Base-by-base conservation (phyloP, 2,329 filamentous ascomycete genomes). In the Clonostachys rosea region DNA sequence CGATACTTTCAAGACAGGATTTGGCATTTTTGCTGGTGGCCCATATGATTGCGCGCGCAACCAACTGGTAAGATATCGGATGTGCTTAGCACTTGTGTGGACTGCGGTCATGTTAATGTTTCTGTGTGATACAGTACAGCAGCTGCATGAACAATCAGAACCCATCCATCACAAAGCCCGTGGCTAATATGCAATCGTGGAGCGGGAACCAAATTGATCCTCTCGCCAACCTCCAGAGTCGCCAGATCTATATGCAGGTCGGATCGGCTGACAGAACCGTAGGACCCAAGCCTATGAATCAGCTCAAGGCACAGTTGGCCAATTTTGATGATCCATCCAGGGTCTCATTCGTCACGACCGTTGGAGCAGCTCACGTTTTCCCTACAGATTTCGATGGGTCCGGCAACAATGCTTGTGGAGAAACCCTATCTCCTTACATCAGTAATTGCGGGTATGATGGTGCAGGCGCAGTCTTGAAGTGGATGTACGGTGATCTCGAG, bases 261-360 rank as follows among this genome's bases (percentile, higher is more conserved):
- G 52, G 55, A 17, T 53, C 55, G n/a, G 47, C 52, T 30, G 56
- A 58, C 44, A 50, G 49, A 11, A 57, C 50, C 30, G 48, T 50
- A n/a, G 50, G 50, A n/a, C 34, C 41, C 9, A 52, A 50, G 18
- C 44, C 48, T 20, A 52, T 50, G 48, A 45, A 45, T 13, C 16
- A 39, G 35, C 46, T 52, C 12, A 14, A 45, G 18, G 16, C 14
- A 5, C 50, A 52, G 41, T 42, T 52, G 11, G 30, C 46, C n/a
- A 33, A 33, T 14, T 49, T 50, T 42, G 24, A 17, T 14, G 39
- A 46, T 10, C 24, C 45, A 6, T 18, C 17, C 4, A 50, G 48
- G 17, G 34, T 45, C 7, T 39, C 45, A 14, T 50, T 30, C 35
- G 45, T 48, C 11, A 45, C 42, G 10, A 42, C 24, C 7, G n/a